These are phyloP conservation scores for Trematosphaeria pertusa DNA, from an alignment of 2,329 filamentous ascomycete species.

Conservation along the genomic window DNA sequence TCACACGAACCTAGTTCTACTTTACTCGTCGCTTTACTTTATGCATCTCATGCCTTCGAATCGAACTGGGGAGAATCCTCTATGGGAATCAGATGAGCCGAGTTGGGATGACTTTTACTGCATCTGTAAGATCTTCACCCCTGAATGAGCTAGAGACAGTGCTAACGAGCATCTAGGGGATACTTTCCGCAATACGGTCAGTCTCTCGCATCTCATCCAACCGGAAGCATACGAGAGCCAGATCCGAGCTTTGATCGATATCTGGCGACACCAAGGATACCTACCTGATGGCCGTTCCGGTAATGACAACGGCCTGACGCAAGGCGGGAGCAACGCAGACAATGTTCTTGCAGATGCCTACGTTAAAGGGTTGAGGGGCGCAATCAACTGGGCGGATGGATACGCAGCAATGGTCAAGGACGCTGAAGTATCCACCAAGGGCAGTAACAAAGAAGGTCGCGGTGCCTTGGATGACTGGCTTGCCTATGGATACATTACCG, in stretches of 20 bases:
- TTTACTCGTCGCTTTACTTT: slow-evolving; percentile 74
- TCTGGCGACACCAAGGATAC: slow-evolving; percentile 69
- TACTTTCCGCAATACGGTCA: slow-evolving; percentile 65
- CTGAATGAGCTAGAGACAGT: slow-evolving; percentile 53
- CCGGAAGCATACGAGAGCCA: slow-evolving; percentile 69
- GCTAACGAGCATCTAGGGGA: slow-evolving; percentile 67
- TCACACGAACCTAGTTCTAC: slow-evolving; percentile 59
- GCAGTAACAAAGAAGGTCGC: slow-evolving; percentile 70
- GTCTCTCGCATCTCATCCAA: slow-evolving; percentile 68
- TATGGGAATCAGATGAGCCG: slow-evolving; percentile 69
- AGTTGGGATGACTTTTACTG: slow-evolving; percentile 77
- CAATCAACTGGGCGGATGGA: slow-evolving; percentile 63
- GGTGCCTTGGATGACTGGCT: slow-evolving; percentile 74
- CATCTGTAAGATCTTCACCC: slow-evolving; percentile 54
- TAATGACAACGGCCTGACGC: slow-evolving; percentile 71
- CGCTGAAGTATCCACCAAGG: slow-evolving; percentile 64
- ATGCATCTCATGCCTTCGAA: slow-evolving; percentile 73
- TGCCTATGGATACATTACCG: slow-evolving; percentile 64
- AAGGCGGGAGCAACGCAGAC: slow-evolving; percentile 74
- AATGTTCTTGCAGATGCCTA: slow-evolving; percentile 63
- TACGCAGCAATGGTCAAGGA: slow-evolving; percentile 67
- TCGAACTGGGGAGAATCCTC: slow-evolving; percentile 73
- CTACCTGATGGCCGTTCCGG: slow-evolving; percentile 71
- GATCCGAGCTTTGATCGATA: slow-evolving; percentile 71
- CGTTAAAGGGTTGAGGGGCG: slow-evolving; percentile 43